Evolutionary conservation across 2,329 filamentous ascomycete genomes (phyloP).

Genomic region (Hypoxylon sp.): DNA sequence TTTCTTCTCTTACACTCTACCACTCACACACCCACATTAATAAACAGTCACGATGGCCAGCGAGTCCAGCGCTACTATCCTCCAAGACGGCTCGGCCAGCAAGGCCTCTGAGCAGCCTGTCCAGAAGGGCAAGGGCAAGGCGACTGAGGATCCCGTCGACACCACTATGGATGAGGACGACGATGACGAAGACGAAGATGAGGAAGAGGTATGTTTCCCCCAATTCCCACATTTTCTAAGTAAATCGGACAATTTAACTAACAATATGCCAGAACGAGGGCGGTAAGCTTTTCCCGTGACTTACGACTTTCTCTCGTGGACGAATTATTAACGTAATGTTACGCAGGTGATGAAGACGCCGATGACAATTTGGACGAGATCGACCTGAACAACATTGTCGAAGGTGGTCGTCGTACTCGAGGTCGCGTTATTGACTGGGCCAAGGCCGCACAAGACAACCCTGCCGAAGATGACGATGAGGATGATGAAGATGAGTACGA

Average conservation of each 20-base stretch:
- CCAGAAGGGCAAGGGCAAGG: slow-evolving; percentile 89
- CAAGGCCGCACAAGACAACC: slow-evolving; percentile 86
- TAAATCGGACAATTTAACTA: slow-evolving; percentile 32
- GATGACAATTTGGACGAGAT: slow-evolving; percentile 92
- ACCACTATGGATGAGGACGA: slow-evolving; percentile 82
- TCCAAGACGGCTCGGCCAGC: slow-evolving; percentile 63
- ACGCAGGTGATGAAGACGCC: slow-evolving; percentile 76
- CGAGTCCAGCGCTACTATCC: slow-evolving; percentile 65
- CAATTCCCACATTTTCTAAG: slow-evolving; percentile 27
- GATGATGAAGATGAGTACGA: slow-evolving; percentile 81
- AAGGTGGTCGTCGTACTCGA: slow-evolving; percentile 84
- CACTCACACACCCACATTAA: slow-evolving; percentile 2
- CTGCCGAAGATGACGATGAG: slow-evolving; percentile 82
- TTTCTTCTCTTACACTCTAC: slow-evolving; percentile 6
- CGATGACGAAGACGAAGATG: slow-evolving; percentile 68
- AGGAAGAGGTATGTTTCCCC: slow-evolving; percentile 65
- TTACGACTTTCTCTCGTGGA: not conserved
- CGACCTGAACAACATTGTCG: slow-evolving; percentile 88
- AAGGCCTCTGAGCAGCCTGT: slow-evolving; percentile 61
- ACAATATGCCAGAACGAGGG: slow-evolving; percentile 46
- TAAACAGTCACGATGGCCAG: slow-evolving; percentile 62
- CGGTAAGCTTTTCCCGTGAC: slow-evolving; percentile 46
- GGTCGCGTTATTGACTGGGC: slow-evolving; percentile 94
- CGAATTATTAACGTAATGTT: slow-evolving; percentile 16
- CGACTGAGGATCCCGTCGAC: slow-evolving; percentile 69